A percentile compares a stretch with the other conserved stretches of the same genome.
These are phyloP conservation scores for Cystobasidium onofrii DNA, from an alignment of 768 basidiomycete genomes.

Conservation along the genomic window DNA sequence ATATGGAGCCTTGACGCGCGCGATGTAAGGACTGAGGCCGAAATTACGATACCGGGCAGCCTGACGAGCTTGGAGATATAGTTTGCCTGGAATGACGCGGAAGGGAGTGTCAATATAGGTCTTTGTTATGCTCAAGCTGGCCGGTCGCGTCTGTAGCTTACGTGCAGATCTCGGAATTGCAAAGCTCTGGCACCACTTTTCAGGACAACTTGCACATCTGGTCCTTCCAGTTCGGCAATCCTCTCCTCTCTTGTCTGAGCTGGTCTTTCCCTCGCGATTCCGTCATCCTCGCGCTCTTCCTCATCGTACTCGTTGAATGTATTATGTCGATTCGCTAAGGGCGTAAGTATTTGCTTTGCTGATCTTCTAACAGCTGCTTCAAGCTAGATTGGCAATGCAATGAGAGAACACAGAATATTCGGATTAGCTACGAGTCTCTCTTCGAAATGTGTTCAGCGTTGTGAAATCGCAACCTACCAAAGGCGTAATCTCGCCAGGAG, in stretches of 20 bases:
- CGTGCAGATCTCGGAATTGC: constrained; percentile 86
- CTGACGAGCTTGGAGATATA: constrained; percentile 94
- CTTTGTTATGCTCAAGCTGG: neutral
- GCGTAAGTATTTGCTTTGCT: constrained; percentile 34
- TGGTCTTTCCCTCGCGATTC: neutral
- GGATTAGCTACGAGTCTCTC: neutral
- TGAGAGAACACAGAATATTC: neutral
- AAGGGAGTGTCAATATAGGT: neutral
- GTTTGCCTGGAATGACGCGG: constrained; percentile 51
- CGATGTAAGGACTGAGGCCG: constrained; percentile 84
- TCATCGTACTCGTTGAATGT: constrained; percentile 24
- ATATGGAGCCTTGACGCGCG: constrained; percentile 85
- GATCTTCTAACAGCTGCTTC: constrained; percentile 74
- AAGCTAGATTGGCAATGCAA: constrained; percentile 54
- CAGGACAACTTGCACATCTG: constrained; percentile 76
- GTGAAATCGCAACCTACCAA: constrained; percentile 53
- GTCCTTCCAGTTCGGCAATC: constrained; percentile 47
- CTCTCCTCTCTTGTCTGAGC: constrained; percentile 44
- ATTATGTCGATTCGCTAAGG: constrained; percentile 16
- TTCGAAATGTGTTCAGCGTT: too few relatives aligned
- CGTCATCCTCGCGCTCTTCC: constrained; percentile 8
- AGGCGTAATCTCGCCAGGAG: constrained; percentile 79
- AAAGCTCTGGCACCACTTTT: constrained; percentile 85
- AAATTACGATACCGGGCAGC: constrained; percentile 95
- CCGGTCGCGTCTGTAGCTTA: constrained; percentile 40